Base-by-base conservation (phyloP, 805 yeast genomes). In the Suhomyces pyralidae region DNA sequence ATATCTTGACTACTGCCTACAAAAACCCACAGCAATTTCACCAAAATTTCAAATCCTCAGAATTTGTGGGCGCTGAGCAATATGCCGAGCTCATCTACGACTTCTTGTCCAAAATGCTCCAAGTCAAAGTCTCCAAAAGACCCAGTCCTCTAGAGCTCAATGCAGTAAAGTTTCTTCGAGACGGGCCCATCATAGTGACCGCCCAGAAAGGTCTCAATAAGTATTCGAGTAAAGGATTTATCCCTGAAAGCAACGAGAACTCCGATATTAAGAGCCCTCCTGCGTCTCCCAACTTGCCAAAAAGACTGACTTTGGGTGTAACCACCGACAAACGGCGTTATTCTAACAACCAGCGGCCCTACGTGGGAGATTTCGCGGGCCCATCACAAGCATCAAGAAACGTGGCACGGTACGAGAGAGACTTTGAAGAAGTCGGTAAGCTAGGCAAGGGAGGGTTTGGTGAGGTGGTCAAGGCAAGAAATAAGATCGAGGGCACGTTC, bases 361-460 rank as follows among this genome's bases (percentile, higher is more conserved):
- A 53, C 36, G 30, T 50, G 19, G 48, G 51, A 7, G 56, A 53
- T 9, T 40, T 45, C 26, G 42, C 42, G 3, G 22, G 42, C 24
- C 22, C 42, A 10, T 19, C 45, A n/a, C 32, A 38, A 12, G 36
- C 45, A 34, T 40, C 26, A 15, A 32, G 51, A 25, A 57, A 58
- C 1, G 69, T 76, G 52, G 90, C 97, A 0, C 77, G 99, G 57
- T 94, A 93, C 65, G 88, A 85, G 3, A 83, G 92, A 56, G 99
- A 94, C 65, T 94, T 96, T 68, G 99, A 94, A 67, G 99, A 94
- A 65, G 88, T 90, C 44, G 94, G 93, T 0, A 82, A 86, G 19
- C 71, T 94, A 7, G 99, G 99, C 2, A 83, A 85, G 60, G 99
- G 99, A 40, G 99, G 96, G 0, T 94, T 88, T 70, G 99, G 99